Base-by-base conservation (phyloP, 2,329 filamentous ascomycete species). In the Phoma sp. region DNA sequence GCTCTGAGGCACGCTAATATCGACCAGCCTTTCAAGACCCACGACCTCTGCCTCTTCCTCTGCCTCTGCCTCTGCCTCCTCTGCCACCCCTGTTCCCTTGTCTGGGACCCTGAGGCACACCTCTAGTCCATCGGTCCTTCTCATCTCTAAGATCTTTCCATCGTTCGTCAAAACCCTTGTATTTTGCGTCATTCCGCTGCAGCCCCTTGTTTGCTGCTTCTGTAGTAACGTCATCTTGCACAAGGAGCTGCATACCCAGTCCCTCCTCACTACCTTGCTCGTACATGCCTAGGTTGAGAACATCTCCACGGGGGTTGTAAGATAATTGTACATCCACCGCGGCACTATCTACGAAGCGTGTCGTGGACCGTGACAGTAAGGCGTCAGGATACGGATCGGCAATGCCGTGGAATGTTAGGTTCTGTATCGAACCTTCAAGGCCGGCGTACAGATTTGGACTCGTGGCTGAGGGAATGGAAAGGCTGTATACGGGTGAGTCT, bases 381-480 rank as follows among this genome's bases (percentile, higher is more conserved):
- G 79, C 69, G 62, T 83, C 81, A 0, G 80, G 78, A 44, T 77
- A 64, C 5, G 37, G 31, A 53, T 83, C 80, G 0, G 75, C 64
- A 10, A 79, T 68, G 12, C 72, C 73, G 5, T 76, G 74, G 57
- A 83, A 77, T 2, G 76, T 76, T 3, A 83, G 64, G 52, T 75
- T 73, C 17, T 81, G 63, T 3, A 82, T 69, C 1, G 67, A 66
- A 39, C 77, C 78, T 64, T 82, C 80, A 3, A 82, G 67, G 2
- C 81, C 81, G 4, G 78, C 80, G 51, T 79, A 83, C 10, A 83
- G 52, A 27, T 74, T 75, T 0, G 78, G 75, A 0, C 79, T 81
- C 12, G 61, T 71, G 2, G 75, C 52, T 0, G 79, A 81, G 0
- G 81, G 75, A 0, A 78, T 76, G 0, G 80, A 80, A 7, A 83